These are phyloP conservation scores for Phytophthora rubi DNA, from an alignment of 352 stramenopile genomes.

Conservation along the genomic window DNA sequence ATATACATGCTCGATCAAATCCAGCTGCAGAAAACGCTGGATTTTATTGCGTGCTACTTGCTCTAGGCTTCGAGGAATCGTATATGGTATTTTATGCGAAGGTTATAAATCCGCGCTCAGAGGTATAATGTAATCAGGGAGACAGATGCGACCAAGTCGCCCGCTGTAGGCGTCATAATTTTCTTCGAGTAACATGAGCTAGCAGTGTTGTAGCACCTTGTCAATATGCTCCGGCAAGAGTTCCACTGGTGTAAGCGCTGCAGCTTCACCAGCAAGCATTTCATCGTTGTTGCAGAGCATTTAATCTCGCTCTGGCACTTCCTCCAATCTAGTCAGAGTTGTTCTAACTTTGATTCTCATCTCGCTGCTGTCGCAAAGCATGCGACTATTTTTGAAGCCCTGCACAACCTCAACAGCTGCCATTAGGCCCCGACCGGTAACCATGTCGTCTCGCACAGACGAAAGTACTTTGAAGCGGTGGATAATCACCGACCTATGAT, in stretches of 20 bases:
- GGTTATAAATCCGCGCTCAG: conserved; percentile 3
- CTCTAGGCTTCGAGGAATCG: conserved; percentile 9
- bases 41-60: conserved; percentile 9
- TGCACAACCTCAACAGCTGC: neutral
- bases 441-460: neutral
- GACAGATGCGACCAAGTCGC: neutral
- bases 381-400: neutral
- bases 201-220: neutral
- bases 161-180: conserved; percentile 8
- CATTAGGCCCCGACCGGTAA: neutral
- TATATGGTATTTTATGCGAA: conserved; percentile 7
- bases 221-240: neutral
- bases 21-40: neutral
- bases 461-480: conserved; percentile 4
- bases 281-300: neutral
- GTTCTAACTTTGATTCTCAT: neutral
- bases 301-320: neutral
- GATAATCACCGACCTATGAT: conserved; percentile 2
- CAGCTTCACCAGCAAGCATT: neutral
- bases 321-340: neutral
- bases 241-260: neutral
- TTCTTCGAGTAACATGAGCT: conserved; percentile 6
- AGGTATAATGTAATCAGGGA: conserved; percentile 10
- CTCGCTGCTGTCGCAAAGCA: neutral
- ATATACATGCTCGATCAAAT: conserved; percentile 24